These are phyloP conservation scores for Cercospora sp. DNA, from an alignment of 2,329 filamentous ascomycete genomes.

Conservation along the genomic window DNA sequence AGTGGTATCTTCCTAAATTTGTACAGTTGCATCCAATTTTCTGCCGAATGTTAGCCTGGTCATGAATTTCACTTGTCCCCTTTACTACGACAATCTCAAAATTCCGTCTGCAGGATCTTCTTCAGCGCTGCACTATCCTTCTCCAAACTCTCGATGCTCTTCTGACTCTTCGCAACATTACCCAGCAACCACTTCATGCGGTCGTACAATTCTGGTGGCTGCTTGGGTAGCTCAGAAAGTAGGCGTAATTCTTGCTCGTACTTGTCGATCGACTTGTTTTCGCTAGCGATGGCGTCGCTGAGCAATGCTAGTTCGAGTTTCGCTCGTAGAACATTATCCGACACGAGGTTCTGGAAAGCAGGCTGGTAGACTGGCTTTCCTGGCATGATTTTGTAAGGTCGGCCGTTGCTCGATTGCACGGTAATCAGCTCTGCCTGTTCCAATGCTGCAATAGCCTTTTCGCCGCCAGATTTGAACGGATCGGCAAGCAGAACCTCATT, in stretches of 20 bases:
- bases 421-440: conserved; percentile 84
- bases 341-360: conserved; percentile 71
- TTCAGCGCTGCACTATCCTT: conserved; percentile 69
- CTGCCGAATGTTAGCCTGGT: conserved; percentile 9
- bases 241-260: conserved; percentile 74
- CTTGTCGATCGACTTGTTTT: conserved; percentile 73
- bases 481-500: conserved; percentile 79
- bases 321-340: conserved; percentile 71
- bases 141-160: conserved; percentile 73
- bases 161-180: conserved; percentile 74
- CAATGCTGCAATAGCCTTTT: conserved; percentile 74
- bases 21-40: conserved; percentile 17
- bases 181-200: conserved; percentile 70
- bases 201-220: conserved; percentile 66
- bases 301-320: conserved; percentile 69
- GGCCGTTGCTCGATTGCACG: conserved; percentile 70
- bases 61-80: not conserved
- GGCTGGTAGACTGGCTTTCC: conserved; percentile 85
- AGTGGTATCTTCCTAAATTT: conserved; percentile 15
- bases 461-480: conserved; percentile 70
- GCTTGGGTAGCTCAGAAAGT: conserved; percentile 68
- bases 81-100: conserved; percentile 31
- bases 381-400: conserved; percentile 73
- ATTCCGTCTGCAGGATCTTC: conserved; percentile 63
- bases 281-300: conserved; percentile 66